Evolutionary conservation across 1,284 basidiomycete genomes (phyloP), one percentile per base, ranked within the genome.

Genomic region (Marasmius fiardii): DNA sequence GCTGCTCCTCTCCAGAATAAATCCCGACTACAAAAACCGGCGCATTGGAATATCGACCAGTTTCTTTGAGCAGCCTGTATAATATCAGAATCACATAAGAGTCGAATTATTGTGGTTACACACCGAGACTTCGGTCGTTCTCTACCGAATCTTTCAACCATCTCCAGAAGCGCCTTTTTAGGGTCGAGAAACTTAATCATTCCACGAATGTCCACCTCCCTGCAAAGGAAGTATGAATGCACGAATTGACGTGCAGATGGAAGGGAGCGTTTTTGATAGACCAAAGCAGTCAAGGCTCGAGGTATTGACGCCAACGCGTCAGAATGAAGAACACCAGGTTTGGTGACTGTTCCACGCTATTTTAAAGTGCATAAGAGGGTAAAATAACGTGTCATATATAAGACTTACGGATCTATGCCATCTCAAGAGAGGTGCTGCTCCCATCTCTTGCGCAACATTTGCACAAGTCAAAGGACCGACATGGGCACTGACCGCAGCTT

Each of bases 21-120:
- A 97, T 89, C 21, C 95, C 96, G 10, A 98, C 90, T 14, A 98
- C 91, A 69, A 93, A 99, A 39, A 97, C 81, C 0, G 96, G 95
- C 6, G 91, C 88, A 64, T 92, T 92, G 2, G 92, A 91, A 61
- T 86, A 83, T 48, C 93, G 85, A 67, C 96, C 96, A 0, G 94
- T 94, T 71, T 98, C 96, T 63, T 92, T 93, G 54, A 99, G 74
- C 59, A 99, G 71, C 66, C 94, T 88, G 62, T 61, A 21, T 55
- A 34, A 54, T 52, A 18, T 33, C 34, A 48, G 60, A 18, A 4
- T 49, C 18, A 57, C 55, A n/a, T 45, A 26, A 18, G n/a, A 23
- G 7, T 5, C 2, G 23, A 28, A 18, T 21, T 39, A 14, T 23
- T 18, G 49, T 20, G 43, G 51, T 24, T 34, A 64, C 71, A 53